Conservation (phyloP, 129 eudicot species). For the Arctium lappa region DNA sequence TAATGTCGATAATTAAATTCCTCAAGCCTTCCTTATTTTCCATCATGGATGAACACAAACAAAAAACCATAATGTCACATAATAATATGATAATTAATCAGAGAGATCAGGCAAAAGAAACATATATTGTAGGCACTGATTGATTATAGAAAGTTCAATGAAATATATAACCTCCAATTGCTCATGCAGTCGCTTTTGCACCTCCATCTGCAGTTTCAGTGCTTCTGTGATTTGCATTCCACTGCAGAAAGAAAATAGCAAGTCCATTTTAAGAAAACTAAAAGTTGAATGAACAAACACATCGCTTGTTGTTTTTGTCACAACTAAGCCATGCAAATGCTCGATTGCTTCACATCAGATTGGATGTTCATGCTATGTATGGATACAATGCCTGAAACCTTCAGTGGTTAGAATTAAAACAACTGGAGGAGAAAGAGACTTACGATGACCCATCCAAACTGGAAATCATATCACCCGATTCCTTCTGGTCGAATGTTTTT, state of each 20-base stretch:
- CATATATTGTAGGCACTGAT: background rate
- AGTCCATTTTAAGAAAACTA: background rate
- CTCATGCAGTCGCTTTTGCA: constrained; percentile 84
- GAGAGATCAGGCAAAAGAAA: background rate
- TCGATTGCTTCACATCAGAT: background rate
- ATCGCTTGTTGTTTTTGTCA: background rate
- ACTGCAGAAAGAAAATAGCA: constrained; percentile 25
- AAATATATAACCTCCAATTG: constrained; percentile 62
- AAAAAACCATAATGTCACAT: too few species aligned
- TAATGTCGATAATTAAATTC: background rate
- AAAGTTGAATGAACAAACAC: background rate
- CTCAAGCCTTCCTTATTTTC: background rate
- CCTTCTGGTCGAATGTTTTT: constrained; percentile 65
- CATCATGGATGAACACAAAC: too few species aligned
- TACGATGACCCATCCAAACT: constrained; percentile 81
- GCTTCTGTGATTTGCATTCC: constrained; percentile 88
- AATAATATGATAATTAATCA: background rate
- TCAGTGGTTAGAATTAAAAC: background rate
- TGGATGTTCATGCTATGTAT: background rate
- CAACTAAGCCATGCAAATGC: background rate
- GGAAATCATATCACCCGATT: constrained; percentile 66
- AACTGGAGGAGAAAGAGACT: constrained; percentile 28
- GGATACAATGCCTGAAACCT: background rate
- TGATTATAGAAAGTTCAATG: background rate
- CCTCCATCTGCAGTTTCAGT: constrained; percentile 91